phyloP scores from a whole-genome alignment of 2,329 filamentous ascomycete genomes.

The Aureobasidium sp. region DNA sequence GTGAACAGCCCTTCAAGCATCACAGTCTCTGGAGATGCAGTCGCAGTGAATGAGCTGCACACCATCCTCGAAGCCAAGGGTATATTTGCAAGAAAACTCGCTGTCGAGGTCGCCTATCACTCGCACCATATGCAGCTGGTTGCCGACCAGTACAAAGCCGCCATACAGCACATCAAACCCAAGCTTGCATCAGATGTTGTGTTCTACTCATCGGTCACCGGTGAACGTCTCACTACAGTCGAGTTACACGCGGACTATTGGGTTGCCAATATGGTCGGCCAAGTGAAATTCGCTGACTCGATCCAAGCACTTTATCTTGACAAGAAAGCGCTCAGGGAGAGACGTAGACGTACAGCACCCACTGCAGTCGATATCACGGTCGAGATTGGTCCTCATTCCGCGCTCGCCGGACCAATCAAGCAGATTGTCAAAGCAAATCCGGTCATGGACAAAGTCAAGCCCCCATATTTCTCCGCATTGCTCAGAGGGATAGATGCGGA shows the following conservation, averaged over 20 bases:
- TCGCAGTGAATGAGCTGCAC: slow-evolving; percentile 31
- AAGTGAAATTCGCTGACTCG: slow-evolving; percentile 41
- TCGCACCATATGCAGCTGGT: neutral
- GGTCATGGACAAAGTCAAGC: neutral
- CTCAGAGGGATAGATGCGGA: too few species aligned
- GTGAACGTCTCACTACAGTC: neutral
- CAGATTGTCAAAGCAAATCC: slow-evolving; percentile 24
- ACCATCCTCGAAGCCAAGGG: neutral
- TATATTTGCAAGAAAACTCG: slow-evolving; percentile 34
- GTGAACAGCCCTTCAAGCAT: slow-evolving; percentile 37
- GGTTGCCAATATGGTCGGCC: slow-evolving; percentile 39
- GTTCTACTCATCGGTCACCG: slow-evolving; percentile 18
- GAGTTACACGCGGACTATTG: slow-evolving; percentile 34
- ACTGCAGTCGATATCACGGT: slow-evolving; percentile 34
- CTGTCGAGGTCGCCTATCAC: slow-evolving; percentile 39
- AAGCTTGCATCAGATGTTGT: too few species aligned
- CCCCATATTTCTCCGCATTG: too few species aligned
- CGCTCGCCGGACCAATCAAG: slow-evolving; percentile 34
- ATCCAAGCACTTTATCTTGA: too few species aligned
- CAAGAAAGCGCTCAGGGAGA: neutral
- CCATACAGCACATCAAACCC: neutral
- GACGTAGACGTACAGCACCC: neutral
- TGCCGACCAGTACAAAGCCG: neutral
- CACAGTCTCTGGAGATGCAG: slow-evolving; percentile 40
- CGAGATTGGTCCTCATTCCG: slow-evolving; percentile 41